A percentile compares a stretch with the other conserved stretches of the same genome.
Conservation (phyloP, 495 filamentous ascomycete species). For the Usnea hakonensis region DNA sequence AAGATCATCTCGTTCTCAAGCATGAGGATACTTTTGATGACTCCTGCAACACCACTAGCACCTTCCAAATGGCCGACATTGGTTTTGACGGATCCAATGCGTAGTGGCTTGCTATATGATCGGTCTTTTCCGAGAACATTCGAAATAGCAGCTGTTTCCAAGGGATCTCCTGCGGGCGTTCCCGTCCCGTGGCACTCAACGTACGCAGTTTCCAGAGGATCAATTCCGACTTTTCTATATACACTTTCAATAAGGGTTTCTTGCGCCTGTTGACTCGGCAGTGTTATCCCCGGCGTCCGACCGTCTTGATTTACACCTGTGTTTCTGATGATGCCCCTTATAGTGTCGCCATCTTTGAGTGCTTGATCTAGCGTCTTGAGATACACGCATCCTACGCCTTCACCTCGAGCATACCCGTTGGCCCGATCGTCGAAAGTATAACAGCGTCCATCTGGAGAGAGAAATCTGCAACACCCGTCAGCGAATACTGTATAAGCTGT, state of each 20-base stretch:
- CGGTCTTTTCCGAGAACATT: background rate
- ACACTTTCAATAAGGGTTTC: conserved; percentile 24
- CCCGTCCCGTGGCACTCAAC: conserved; percentile 8
- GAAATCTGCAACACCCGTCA: background rate
- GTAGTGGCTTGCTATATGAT: conserved; percentile 1
- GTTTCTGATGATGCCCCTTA: conserved; percentile 31
- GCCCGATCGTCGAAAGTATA: conserved; percentile 29
- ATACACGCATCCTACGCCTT: conserved; percentile 35
- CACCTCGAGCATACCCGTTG: conserved; percentile 40
- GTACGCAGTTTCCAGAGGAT: conserved; percentile 24
- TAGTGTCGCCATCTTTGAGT: conserved; percentile 38
- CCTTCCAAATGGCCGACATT: conserved; percentile 37
- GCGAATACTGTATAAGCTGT: too few relatives aligned
- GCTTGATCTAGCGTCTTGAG: conserved; percentile 37
- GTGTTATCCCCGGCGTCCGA: conserved; percentile 20
- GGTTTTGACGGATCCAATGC: conserved; percentile 33
- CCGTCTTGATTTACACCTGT: conserved; percentile 30
- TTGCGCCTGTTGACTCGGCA: conserved; percentile 1
- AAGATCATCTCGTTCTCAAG: background rate
- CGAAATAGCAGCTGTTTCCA: background rate
- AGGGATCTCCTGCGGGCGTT: conserved; percentile 10
- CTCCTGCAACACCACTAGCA: conserved; percentile 29
- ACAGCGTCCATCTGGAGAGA: conserved; percentile 41
- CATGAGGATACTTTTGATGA: conserved; percentile 29
- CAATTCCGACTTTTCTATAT: conserved; percentile 7